These are phyloP conservation scores for Fusarium papillatum DNA, from an alignment of 2,329 filamentous ascomycete genomes.

Conservation along the genomic window DNA sequence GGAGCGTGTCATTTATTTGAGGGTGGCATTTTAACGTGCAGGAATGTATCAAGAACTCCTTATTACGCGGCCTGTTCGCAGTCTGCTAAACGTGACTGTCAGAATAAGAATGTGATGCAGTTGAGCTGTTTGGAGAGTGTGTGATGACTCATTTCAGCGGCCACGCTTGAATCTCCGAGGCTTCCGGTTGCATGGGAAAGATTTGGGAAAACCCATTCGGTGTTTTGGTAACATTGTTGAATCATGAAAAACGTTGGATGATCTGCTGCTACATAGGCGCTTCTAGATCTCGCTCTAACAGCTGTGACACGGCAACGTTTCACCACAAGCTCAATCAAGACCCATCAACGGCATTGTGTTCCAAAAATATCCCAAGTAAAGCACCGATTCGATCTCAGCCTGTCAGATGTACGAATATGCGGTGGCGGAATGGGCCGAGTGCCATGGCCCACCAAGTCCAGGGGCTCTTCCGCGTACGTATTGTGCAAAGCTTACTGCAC, in stretches of 20 bases:
- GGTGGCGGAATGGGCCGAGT: not conserved
- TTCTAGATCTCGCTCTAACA: not conserved
- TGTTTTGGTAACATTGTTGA: not conserved
- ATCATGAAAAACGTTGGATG: not conserved
- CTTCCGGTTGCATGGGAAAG: no score
- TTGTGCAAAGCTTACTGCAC: not conserved
- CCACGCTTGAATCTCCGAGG: not conserved
- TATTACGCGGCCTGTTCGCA: not conserved
- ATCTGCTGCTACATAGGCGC: not conserved
- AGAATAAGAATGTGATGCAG: not conserved
- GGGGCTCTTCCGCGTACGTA: conserved; percentile 5
- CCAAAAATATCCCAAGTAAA: not conserved
- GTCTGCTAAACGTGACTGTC: no score
- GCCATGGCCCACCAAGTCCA: not conserved
- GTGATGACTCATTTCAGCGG: not conserved
- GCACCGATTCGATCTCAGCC: not conserved
- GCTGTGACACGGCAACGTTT: not conserved
- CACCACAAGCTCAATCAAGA: not conserved
- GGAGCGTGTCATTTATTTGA: not conserved
- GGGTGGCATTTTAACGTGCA: not conserved
- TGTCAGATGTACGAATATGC: not conserved
- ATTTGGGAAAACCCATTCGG: no score
- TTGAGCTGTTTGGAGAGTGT: not conserved
- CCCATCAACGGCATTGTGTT: not conserved
- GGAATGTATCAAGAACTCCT: not conserved